A percentile compares a stretch with the other conserved stretches of the same genome.
These are phyloP conservation scores for Fusarium sp. DNA, from an alignment of 2,329 filamentous ascomycete genomes.

Conservation along the genomic window DNA sequence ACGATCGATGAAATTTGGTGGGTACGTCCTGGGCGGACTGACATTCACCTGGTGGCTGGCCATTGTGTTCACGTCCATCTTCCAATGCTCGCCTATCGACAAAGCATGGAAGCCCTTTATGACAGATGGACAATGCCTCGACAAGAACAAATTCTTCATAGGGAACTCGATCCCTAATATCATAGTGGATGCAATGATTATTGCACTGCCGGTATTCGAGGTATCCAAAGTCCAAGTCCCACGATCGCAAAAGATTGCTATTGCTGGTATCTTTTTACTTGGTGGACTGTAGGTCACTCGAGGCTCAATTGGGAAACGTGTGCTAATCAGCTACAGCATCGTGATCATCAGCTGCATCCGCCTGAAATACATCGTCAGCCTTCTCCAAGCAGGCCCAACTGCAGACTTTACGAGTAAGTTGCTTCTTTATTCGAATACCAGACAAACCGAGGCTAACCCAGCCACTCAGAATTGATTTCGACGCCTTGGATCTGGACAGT, in stretches of 20 bases:
- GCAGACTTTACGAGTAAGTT: slow-evolving; percentile 1
- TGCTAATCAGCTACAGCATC: accelerated
- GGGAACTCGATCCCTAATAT: slow-evolving; percentile 11
- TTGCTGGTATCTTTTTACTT: neutral
- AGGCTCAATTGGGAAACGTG: accelerated
- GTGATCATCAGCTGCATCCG: neutral
- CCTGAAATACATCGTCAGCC: neutral
- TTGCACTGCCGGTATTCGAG: neutral
- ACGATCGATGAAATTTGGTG: neutral
- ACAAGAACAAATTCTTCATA: slow-evolving; percentile 5
- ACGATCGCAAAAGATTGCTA: slow-evolving; percentile 3
- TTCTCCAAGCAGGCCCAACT: neutral
- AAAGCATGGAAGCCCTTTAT: slow-evolving; percentile 15
- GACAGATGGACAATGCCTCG: neutral
- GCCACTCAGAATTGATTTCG: neutral
- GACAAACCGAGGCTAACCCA: neutral
- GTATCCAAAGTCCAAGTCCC: neutral
- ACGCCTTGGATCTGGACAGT: slow-evolving; percentile 6
- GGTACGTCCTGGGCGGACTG: neutral
- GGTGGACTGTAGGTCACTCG: neutral
- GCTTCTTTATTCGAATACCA: accelerated
- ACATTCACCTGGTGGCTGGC: neutral
- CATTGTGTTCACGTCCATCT: neutral
- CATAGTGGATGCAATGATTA: slow-evolving; percentile 6
- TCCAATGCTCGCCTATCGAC: neutral